These are phyloP conservation scores for Microdochium bolleyi DNA, from an alignment of 2,329 filamentous ascomycete genomes.

Conservation along the genomic window DNA sequence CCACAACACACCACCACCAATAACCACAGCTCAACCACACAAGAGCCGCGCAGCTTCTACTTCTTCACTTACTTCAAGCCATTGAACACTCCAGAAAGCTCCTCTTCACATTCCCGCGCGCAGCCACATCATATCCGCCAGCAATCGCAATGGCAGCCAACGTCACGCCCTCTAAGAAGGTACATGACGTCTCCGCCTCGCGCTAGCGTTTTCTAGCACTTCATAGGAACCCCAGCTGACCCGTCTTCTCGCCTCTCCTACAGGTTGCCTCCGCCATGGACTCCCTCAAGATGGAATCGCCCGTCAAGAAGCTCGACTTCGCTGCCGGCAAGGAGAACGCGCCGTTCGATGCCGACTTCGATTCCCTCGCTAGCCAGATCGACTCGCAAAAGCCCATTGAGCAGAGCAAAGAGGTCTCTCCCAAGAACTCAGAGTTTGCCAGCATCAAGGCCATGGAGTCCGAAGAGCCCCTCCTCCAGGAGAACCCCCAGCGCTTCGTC, in stretches of 20 bases:
- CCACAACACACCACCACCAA: not conserved
- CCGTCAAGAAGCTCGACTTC: slow-evolving; percentile 85
- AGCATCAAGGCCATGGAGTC: slow-evolving; percentile 61
- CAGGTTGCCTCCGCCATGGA: slow-evolving; percentile 84
- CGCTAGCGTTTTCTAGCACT: slow-evolving; percentile 2
- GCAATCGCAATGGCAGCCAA: slow-evolving; percentile 62
- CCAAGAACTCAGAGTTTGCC: slow-evolving; percentile 10
- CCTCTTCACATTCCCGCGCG: slow-evolving; percentile 7
- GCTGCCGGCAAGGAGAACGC: slow-evolving; percentile 75
- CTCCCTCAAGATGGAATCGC: slow-evolving; percentile 86
- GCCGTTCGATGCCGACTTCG: slow-evolving; percentile 41
- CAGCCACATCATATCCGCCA: slow-evolving; percentile 10
- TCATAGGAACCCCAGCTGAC: slow-evolving; percentile 15
- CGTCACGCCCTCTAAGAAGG: slow-evolving; percentile 55
- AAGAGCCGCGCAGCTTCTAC: not conserved
- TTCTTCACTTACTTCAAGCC: not conserved
- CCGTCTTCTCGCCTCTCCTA: slow-evolving; percentile 6
- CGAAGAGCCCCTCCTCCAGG: slow-evolving; percentile 85
- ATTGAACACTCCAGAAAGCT: slow-evolving; percentile 4
- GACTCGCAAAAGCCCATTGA: slow-evolving; percentile 55
- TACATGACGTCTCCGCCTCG: slow-evolving; percentile 27
- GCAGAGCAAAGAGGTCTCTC: slow-evolving; percentile 32
- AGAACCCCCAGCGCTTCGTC: slow-evolving; percentile 94
- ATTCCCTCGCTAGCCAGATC: slow-evolving; percentile 44
- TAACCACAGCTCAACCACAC: not conserved